Percentiles rank a stretch among this genome's conserved stretches.
Conservation (phyloP, 805 yeast species). For the Schwanniomyces sp. region DNA sequence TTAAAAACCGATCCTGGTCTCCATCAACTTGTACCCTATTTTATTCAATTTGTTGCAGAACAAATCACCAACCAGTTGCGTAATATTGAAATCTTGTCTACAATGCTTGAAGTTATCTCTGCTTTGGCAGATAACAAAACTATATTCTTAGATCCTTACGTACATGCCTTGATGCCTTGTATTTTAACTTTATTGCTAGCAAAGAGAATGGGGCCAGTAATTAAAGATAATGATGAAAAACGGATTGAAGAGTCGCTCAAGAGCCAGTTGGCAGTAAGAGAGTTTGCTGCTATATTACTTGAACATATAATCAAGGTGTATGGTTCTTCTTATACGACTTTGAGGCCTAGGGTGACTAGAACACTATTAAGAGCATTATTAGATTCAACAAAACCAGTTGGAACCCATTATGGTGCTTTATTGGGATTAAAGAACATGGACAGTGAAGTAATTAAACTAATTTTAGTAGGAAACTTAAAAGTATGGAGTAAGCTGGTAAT, state of each 20-base stretch:
- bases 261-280: slow-evolving; percentile 66
- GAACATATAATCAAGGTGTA: slow-evolving; percentile 76
- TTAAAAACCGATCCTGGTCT: slow-evolving; percentile 90
- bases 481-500: slow-evolving; percentile 73
- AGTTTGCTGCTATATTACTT: slow-evolving; percentile 81
- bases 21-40: slow-evolving; percentile 94
- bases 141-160: slow-evolving; percentile 89
- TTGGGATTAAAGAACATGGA: slow-evolving; percentile 84
- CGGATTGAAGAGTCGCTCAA: slow-evolving; percentile 27
- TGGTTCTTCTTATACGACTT: slow-evolving; percentile 82
- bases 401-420: slow-evolving; percentile 91
- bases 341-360: slow-evolving; percentile 91
- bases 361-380: slow-evolving; percentile 88
- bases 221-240: slow-evolving; percentile 36
- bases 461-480: slow-evolving; percentile 78
- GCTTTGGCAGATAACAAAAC: slow-evolving; percentile 82
- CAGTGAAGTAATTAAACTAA: slow-evolving; percentile 79
- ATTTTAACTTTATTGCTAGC: slow-evolving; percentile 86
- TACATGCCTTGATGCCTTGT: slow-evolving; percentile 97
- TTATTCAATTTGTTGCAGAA: slow-evolving; percentile 94
- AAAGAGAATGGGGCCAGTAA: slow-evolving; percentile 69
- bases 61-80: slow-evolving; percentile 86
- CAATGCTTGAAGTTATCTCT: slow-evolving; percentile 86
- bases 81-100: slow-evolving; percentile 65
- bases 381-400: slow-evolving; percentile 78